A percentile compares a stretch with the other conserved stretches of the same genome.
Conservation (phyloP, 176 grass and related monocot species). For the Poa pratensis region DNA sequence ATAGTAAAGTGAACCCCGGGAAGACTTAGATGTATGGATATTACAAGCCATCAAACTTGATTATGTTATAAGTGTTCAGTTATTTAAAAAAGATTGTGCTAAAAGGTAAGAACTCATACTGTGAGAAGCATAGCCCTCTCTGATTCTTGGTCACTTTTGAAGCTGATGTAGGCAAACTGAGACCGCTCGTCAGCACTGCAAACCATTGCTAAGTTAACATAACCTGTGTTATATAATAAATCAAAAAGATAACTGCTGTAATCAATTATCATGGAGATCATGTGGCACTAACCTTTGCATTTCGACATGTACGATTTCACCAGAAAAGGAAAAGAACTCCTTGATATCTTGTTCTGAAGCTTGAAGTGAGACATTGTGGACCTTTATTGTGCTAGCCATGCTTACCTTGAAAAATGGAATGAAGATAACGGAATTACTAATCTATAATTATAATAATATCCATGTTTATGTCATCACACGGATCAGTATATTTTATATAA, state of each 20-base stretch:
- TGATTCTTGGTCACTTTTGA: conserved; percentile 63
- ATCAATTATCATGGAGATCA: conserved; percentile 8
- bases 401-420: conserved; percentile 37
- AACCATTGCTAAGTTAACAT: conserved; percentile 31
- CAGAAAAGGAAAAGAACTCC: conserved; percentile 82
- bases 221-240: neutral
- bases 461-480: neutral
- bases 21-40: neutral
- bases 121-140: conserved; percentile 93
- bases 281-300: conserved; percentile 60
- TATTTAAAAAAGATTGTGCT: neutral
- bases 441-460: neutral
- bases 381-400: conserved; percentile 65
- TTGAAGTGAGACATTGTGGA: conserved; percentile 74
- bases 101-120: conserved; percentile 47
- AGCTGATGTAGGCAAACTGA: conserved; percentile 83
- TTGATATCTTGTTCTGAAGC: conserved; percentile 66
- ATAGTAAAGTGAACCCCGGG: neutral
- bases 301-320: conserved; percentile 67
- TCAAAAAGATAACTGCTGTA: conserved; percentile 18
- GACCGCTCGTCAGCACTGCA: conserved; percentile 71
- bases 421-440: neutral
- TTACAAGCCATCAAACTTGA: neutral
- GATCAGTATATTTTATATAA: neutral
- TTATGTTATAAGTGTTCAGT: neutral